Conservation (phyloP, 148 eudicot species). For the Vaccinium macrocarpon region DNA sequence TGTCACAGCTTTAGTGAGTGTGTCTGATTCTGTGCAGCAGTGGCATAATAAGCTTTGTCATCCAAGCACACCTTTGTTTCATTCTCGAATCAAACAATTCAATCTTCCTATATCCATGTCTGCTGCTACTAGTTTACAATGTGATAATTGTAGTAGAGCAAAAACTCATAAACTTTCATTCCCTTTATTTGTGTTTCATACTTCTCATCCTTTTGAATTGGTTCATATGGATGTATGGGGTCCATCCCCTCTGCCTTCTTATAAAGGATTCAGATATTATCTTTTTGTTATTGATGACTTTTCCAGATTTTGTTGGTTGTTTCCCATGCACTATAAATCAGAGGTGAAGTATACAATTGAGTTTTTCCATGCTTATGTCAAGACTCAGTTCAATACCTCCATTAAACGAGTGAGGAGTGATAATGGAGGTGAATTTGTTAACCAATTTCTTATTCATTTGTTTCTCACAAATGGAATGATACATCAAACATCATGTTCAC, state of each 20-base stretch:
- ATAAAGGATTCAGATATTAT: neutral
- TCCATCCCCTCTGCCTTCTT: neutral
- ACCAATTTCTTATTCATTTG: too few species aligned
- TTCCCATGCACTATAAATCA: neutral
- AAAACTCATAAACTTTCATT: neutral
- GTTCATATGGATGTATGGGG: neutral
- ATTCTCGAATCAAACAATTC: neutral
- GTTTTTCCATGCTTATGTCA: neutral
- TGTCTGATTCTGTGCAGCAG: rapidly evolving
- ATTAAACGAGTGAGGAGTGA: too few species aligned
- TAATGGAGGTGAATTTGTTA: too few species aligned
- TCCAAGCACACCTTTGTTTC: neutral
- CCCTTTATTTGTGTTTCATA: neutral
- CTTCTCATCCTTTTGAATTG: neutral
- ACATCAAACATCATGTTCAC: neutral
- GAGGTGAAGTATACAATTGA: neutral
- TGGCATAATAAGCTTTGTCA: neutral
- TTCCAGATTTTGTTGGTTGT: neutral
- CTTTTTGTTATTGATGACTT: neutral
- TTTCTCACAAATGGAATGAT: too few species aligned
- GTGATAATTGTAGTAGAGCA: neutral
- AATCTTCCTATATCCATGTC: neutral
- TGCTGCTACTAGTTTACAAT: neutral
- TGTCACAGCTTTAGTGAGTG: rapidly evolving
- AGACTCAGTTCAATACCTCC: neutral